These are phyloP conservation scores for Monosporozyma unispora DNA, from an alignment of 805 yeast genomes.

Conservation along the genomic window DNA sequence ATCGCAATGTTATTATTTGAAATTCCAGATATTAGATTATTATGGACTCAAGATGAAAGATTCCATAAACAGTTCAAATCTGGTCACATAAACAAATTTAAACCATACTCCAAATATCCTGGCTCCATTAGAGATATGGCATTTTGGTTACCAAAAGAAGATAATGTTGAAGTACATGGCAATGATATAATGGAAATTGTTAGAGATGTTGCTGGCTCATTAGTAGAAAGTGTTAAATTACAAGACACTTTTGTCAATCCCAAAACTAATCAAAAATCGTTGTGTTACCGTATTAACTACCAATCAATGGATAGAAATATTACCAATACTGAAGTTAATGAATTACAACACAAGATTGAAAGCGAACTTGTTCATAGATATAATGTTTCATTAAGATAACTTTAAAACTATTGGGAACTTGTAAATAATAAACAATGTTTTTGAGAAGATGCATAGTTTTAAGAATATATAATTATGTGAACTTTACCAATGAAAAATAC, in stretches of 20 bases:
- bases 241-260: slow-evolving; percentile 83
- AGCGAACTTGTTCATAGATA: slow-evolving; percentile 42
- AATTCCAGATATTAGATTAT: slow-evolving; percentile 86
- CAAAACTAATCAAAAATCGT: slow-evolving; percentile 63
- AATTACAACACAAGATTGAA: slow-evolving; percentile 58
- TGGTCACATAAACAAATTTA: slow-evolving; percentile 61
- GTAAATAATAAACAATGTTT: neutral
- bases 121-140: slow-evolving; percentile 81
- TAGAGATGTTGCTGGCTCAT: slow-evolving; percentile 73
- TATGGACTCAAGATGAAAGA: slow-evolving; percentile 81
- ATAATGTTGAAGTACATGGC: slow-evolving; percentile 45
- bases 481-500: neutral
- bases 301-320: slow-evolving; percentile 93
- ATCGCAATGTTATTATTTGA: slow-evolving; percentile 94
- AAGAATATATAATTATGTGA: neutral
- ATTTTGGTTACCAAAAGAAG: slow-evolving; percentile 64
- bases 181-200: slow-evolving; percentile 94
- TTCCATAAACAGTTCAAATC: slow-evolving; percentile 63
- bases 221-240: slow-evolving; percentile 75
- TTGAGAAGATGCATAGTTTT: neutral
- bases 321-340: slow-evolving; percentile 77
- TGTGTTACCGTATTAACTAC: slow-evolving; percentile 83
- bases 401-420: neutral
- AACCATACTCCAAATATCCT: slow-evolving; percentile 87
- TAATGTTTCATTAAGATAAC: slow-evolving; percentile 47